Evolutionary conservation across 208 protist genomes (phyloP).

Genomic region (Hexamita inflata): DNA sequence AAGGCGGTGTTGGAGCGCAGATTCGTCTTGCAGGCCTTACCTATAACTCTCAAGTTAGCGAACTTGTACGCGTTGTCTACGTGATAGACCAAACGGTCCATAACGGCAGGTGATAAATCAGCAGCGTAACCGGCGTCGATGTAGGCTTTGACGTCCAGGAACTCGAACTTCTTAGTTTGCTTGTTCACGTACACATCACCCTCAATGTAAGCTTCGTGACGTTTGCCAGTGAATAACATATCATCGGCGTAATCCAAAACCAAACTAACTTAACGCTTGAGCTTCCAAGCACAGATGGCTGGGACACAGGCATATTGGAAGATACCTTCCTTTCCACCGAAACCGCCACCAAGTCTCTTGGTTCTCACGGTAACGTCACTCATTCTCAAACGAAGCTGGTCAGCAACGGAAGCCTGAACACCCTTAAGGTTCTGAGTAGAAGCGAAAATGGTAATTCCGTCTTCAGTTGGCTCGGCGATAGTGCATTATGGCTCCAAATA

Average conservation of each 20-base stretch:
- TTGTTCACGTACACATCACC: too few species aligned
- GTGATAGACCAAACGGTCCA: too few species aligned
- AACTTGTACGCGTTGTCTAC: too few species aligned
- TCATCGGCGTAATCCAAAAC: slow-evolving; percentile 3
- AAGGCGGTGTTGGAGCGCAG: slow-evolving; percentile 38
- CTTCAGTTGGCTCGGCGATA: too few species aligned
- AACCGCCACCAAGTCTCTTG: slow-evolving; percentile 26
- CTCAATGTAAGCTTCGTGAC: neutral
- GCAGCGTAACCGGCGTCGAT: too few species aligned
- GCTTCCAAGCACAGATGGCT: slow-evolving; percentile 21
- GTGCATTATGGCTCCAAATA: too few species aligned
- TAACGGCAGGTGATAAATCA: too few species aligned
- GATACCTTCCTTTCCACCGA: slow-evolving; percentile 29
- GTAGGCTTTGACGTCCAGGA: too few species aligned
- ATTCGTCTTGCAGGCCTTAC: too few species aligned
- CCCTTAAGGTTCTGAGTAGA: slow-evolving; percentile 29
- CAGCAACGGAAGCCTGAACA: slow-evolving; percentile 21
- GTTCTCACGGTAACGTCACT: neutral
- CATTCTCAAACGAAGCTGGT: neutral
- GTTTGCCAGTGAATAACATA: slow-evolving; percentile 2
- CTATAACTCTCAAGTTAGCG: too few species aligned
- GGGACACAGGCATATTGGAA: neutral
- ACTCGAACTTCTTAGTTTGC: too few species aligned
- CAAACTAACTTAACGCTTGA: slow-evolving; percentile 10
- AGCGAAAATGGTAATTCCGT: slow-evolving; percentile 6